Evolutionary conservation across 306 rosid genomes (phyloP).

Genomic region (Phaseolus lunatus): DNA sequence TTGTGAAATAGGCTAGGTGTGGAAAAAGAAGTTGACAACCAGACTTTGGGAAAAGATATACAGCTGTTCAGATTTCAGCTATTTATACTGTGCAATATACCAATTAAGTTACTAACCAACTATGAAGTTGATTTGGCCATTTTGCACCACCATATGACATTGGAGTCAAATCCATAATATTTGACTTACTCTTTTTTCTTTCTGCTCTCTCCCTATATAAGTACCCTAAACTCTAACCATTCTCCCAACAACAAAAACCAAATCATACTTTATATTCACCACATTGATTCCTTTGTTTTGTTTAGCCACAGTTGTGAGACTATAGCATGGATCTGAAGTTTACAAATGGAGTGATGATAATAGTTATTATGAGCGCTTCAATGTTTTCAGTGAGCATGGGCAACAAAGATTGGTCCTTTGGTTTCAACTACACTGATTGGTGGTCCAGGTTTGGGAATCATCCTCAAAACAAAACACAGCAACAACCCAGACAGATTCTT

Average conservation of each 20-base stretch:
- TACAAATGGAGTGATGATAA: background rate
- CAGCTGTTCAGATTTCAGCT: background rate
- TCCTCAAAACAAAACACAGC: slow-evolving; percentile 41
- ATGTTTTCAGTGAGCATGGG: slow-evolving; percentile 43
- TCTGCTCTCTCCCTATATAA: background rate
- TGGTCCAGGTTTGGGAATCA: slow-evolving; percentile 49
- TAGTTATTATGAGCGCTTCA: slow-evolving; percentile 43
- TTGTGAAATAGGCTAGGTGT: too few species aligned
- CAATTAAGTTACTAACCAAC: slow-evolving; percentile 6
- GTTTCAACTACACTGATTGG: slow-evolving; percentile 52
- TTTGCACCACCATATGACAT: background rate
- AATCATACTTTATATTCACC: background rate
- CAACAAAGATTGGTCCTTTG: slow-evolving; percentile 53
- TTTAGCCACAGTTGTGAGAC: background rate
- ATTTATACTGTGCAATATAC: background rate
- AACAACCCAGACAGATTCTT: slow-evolving; percentile 39
- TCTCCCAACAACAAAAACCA: background rate
- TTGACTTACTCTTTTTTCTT: background rate
- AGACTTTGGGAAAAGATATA: too few species aligned
- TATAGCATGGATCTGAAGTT: slow-evolving; percentile 38
- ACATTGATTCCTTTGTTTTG: background rate
- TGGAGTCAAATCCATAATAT: background rate
- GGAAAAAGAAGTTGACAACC: too few species aligned
- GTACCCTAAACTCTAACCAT: background rate
- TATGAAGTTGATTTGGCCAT: slow-evolving; percentile 24